These are phyloP conservation scores for Backusella circina DNA, from an alignment of 192 early-diverging fungal genomes.

Conservation along the genomic window DNA sequence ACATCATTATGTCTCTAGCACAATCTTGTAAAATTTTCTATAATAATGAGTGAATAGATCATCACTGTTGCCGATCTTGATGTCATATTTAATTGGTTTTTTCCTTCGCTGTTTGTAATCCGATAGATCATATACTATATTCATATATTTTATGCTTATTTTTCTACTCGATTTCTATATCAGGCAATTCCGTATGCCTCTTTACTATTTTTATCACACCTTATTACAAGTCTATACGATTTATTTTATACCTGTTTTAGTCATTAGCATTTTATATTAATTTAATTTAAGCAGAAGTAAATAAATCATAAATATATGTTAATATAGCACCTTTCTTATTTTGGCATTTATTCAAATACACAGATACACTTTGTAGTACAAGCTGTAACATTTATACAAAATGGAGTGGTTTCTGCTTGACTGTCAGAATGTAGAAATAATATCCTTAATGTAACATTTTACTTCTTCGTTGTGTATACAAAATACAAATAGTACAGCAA, in stretches of 20 bases:
- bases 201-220: neutral
- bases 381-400: neutral
- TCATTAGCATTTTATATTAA: neutral
- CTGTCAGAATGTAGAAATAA: neutral
- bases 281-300: neutral
- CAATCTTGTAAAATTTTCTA: too few relatives aligned
- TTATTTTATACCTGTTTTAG: neutral
- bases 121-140: neutral
- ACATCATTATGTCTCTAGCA: too few relatives aligned
- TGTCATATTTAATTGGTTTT: neutral
- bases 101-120: neutral
- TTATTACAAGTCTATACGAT: neutral
- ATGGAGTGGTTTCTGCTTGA: neutral
- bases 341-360: neutral
- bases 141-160: neutral
- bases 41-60: neutral
- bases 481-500: neutral
- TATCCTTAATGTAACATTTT: neutral
- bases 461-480: neutral
- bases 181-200: neutral
- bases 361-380: neutral
- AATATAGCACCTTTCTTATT: neutral
- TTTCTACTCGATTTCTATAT: neutral
- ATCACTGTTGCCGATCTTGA: neutral
- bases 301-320: neutral